Conservation (phyloP, 2,329 filamentous ascomycete species). For the Cladosporium colombiae region DNA sequence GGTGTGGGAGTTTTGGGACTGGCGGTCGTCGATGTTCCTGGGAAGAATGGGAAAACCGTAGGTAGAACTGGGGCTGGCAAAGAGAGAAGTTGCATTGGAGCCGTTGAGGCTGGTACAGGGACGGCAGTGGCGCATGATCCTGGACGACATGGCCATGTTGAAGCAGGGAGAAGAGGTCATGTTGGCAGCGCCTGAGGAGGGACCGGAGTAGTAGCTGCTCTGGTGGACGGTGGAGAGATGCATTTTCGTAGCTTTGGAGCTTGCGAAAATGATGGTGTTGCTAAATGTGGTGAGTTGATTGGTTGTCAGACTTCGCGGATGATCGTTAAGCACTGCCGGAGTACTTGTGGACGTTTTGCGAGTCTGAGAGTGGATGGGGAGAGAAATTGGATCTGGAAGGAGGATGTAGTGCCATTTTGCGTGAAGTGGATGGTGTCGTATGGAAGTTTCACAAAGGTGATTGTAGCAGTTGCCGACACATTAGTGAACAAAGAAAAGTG, state of each 20-base stretch:
- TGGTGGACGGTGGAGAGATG: conserved; percentile 1
- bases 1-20: background rate
- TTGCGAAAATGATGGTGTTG: background rate
- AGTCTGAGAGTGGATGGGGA: conserved; percentile 2
- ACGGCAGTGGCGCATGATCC: background rate
- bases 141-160: conserved; percentile 10
- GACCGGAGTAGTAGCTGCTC: conserved; percentile 4
- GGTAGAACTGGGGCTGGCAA: background rate
- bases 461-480: background rate
- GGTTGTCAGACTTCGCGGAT: background rate
- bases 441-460: background rate
- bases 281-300: background rate
- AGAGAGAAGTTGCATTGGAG: background rate
- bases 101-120: background rate
- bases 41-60: background rate
- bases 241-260: background rate
- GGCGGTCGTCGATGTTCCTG: conserved; percentile 1
- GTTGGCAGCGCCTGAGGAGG: background rate
- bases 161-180: background rate
- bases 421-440: background rate
- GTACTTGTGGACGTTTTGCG: conserved; percentile 2
- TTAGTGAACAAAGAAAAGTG: background rate
- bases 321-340: conserved; percentile 7
- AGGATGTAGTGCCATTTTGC: background rate
- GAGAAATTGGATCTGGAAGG: background rate